Evolutionary conservation across 225 moss, liverwort and hornwort species (phyloP).

Genomic region (Lunularia cruciata): DNA sequence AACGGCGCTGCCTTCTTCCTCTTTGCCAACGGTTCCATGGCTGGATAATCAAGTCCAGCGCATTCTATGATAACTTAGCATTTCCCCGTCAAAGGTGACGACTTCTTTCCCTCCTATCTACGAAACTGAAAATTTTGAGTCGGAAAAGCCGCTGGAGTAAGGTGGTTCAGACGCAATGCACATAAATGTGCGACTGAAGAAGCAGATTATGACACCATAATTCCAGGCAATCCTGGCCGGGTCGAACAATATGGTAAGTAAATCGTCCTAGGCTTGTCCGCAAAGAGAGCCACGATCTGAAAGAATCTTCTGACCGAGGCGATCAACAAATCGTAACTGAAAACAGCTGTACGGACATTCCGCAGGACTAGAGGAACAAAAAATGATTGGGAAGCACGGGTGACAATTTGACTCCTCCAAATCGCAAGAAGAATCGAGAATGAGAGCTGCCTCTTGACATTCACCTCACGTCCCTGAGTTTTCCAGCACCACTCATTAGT

Average conservation of each 20-base stretch:
- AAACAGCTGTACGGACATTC: neutral
- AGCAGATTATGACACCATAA: neutral
- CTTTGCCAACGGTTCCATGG: conserved; percentile 36
- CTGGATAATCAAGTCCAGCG: conserved; percentile 18
- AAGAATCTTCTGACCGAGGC: neutral
- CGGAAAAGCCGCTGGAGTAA: neutral
- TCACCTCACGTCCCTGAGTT: neutral
- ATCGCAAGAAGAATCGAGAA: neutral
- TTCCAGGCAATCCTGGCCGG: neutral
- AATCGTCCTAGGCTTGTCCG: neutral
- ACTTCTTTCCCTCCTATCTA: neutral
- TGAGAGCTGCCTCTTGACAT: neutral
- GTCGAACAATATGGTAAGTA: neutral
- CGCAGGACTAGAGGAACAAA: neutral
- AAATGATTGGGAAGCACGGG: neutral
- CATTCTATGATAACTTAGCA: conserved; percentile 16
- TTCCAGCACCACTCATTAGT: neutral
- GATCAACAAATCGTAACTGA: neutral
- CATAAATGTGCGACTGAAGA: neutral
- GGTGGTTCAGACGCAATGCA: neutral
- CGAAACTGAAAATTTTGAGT: neutral
- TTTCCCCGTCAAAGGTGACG: neutral
- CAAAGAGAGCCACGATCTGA: neutral
- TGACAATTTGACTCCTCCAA: neutral
- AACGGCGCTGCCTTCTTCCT: conserved; percentile 33